Conservation (phyloP, 208 protist genomes). For the Chromosphaera perkinsii region DNA sequence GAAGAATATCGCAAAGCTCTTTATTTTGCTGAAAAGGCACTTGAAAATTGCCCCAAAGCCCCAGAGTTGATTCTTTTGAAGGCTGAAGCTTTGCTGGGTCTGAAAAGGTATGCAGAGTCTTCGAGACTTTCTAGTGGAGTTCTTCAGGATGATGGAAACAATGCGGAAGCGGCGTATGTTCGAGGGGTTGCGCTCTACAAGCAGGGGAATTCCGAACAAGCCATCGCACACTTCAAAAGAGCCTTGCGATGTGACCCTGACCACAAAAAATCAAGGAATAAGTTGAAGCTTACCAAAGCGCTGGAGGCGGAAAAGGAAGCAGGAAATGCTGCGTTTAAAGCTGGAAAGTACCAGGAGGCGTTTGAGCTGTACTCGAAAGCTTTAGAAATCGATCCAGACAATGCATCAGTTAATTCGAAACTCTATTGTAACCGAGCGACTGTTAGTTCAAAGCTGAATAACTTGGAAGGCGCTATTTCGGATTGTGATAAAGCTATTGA, state of each 20-base stretch:
- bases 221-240: slow-evolving; percentile 5
- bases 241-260: slow-evolving; percentile 23
- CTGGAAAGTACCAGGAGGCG: slow-evolving; percentile 15
- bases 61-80: background rate
- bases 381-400: slow-evolving; percentile 10
- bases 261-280: slow-evolving; percentile 24
- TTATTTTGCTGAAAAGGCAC: background rate
- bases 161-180: slow-evolving; percentile 25
- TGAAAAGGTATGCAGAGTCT: background rate
- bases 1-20: slow-evolving; percentile 7
- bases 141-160: background rate
- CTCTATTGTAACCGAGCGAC: slow-evolving; percentile 25
- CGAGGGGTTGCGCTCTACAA: slow-evolving; percentile 26
- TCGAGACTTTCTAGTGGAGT: background rate
- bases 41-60: slow-evolving; percentile 4
- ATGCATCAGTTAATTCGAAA: slow-evolving; percentile 3
- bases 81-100: background rate
- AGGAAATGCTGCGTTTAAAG: slow-evolving; percentile 31
- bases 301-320: slow-evolving; percentile 19
- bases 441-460: background rate
- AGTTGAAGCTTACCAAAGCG: background rate
- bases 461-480: slow-evolving; percentile 3
- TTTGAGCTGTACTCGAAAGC: slow-evolving; percentile 17
- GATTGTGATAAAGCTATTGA: slow-evolving; percentile 25
- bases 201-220: slow-evolving; percentile 26